A percentile compares a stretch with the other conserved stretches of the same genome.
Conservation (phyloP, 2,329 filamentous ascomycete species). For the Ramichloridium luteum region DNA sequence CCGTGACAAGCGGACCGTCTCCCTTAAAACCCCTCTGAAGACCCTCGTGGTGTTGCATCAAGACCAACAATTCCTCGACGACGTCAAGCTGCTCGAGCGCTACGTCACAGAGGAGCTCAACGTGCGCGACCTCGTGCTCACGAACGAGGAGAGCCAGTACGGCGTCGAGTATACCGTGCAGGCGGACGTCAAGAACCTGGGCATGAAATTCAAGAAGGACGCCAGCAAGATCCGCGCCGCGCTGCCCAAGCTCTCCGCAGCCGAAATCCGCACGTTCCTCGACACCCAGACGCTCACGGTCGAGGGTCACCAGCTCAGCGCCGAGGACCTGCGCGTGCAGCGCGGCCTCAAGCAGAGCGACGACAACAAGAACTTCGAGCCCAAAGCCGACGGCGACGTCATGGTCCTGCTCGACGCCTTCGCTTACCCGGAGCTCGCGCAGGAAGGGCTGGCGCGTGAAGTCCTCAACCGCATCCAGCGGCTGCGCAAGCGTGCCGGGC, state of each 20-base stretch:
- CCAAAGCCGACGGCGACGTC: constrained; percentile 79
- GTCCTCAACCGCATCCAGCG: constrained; percentile 88
- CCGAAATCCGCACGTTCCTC: constrained; percentile 70
- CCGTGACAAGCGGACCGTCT: constrained; percentile 71
- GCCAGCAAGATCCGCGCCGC: constrained; percentile 84
- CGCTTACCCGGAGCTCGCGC: constrained; percentile 70
- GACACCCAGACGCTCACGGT: constrained; percentile 63
- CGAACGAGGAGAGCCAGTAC: constrained; percentile 78
- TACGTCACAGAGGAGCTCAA: constrained; percentile 92
- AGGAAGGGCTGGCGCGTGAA: constrained; percentile 82
- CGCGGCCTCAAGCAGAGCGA: constrained; percentile 64
- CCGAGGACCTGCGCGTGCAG: constrained; percentile 73
- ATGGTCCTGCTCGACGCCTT: constrained; percentile 80
- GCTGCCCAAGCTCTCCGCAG: constrained; percentile 62
- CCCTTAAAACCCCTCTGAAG: constrained; percentile 83
- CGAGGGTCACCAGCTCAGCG: constrained; percentile 70
- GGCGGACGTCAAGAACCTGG: constrained; percentile 86
- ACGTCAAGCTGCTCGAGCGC: constrained; percentile 71
- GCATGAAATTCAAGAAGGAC: constrained; percentile 96
- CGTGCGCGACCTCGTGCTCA: constrained; percentile 70
- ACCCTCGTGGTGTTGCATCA: constrained; percentile 80
- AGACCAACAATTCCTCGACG: constrained; percentile 69
- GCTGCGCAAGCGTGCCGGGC: constrained; percentile 82
- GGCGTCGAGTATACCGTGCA: constrained; percentile 82
- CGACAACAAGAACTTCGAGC: constrained; percentile 62